phyloP scores from a whole-genome alignment of 257 asterid species.

The Misopates orontium region DNA sequence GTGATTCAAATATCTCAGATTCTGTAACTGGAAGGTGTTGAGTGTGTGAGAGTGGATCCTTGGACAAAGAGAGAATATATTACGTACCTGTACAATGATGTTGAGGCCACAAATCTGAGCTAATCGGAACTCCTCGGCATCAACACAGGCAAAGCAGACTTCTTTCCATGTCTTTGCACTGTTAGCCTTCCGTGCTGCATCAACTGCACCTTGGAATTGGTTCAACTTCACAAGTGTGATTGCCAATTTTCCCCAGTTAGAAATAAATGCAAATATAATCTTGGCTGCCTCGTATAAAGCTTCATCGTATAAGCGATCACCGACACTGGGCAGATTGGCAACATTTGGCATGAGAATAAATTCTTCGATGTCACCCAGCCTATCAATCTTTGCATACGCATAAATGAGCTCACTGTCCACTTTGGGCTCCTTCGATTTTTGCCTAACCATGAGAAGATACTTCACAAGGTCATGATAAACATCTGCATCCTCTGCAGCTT shows the following conservation, averaged over 20 bases:
- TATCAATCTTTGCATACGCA: slow-evolving; percentile 95
- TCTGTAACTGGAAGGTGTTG: not conserved
- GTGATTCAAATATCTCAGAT: not conserved
- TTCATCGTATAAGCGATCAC: slow-evolving; percentile 98
- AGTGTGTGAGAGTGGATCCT: not conserved
- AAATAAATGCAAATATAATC: slow-evolving; percentile 82
- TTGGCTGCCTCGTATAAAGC: slow-evolving; percentile 97
- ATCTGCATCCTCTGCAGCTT: slow-evolving; percentile 82
- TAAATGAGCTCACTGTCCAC: slow-evolving; percentile 97
- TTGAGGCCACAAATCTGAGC: slow-evolving; percentile 99
- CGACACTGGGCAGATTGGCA: slow-evolving; percentile 96
- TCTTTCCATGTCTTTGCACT: slow-evolving; percentile 97
- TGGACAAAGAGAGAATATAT: not conserved
- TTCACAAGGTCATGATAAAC: slow-evolving; percentile 95
- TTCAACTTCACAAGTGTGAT: slow-evolving; percentile 77
- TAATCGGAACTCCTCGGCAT: slow-evolving; percentile 99
- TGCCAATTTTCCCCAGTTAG: slow-evolving; percentile 98
- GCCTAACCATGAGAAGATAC: slow-evolving; percentile 97
- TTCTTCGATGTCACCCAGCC: slow-evolving; percentile 93
- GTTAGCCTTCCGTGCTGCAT: slow-evolving; percentile 96
- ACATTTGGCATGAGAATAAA: slow-evolving; percentile 99
- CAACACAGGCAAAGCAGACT: slow-evolving; percentile 96
- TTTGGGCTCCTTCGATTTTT: slow-evolving; percentile 91
- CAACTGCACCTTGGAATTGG: slow-evolving; percentile 97
- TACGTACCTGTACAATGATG: slow-evolving; percentile 89